Evolutionary conservation across 352 stramenopile species (phyloP).

Genomic region (Phytophthora pistaciae): DNA sequence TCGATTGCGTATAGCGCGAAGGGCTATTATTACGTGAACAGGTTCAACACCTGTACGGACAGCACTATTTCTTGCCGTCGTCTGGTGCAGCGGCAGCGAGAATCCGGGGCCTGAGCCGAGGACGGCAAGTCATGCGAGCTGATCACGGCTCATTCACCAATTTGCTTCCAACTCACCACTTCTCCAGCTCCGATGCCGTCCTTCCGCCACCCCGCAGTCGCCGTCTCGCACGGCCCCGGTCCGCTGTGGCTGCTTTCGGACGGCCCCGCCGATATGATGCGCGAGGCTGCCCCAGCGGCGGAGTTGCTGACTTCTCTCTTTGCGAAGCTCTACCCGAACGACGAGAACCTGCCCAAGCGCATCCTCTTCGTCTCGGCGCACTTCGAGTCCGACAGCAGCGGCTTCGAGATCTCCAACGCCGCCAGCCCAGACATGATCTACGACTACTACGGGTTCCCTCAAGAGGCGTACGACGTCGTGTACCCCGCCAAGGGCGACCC

Average conservation of each 20-base stretch:
- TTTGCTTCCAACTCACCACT: background rate
- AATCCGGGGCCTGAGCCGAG: background rate
- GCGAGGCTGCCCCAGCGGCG: background rate
- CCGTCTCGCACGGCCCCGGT: conserved; percentile 5
- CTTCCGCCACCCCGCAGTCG: conserved; percentile 5
- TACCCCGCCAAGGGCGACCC: conserved; percentile 60
- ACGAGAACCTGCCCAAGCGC: conserved; percentile 40
- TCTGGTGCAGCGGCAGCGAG: conserved; percentile 12
- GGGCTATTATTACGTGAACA: conserved; percentile 33
- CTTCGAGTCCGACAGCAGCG: conserved; percentile 54
- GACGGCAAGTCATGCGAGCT: background rate
- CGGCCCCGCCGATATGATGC: background rate
- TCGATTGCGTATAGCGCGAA: conserved; percentile 21
- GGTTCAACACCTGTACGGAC: conserved; percentile 13
- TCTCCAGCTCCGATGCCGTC: background rate
- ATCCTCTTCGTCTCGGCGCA: conserved; percentile 89
- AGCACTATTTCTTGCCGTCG: conserved; percentile 4
- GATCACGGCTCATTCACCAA: background rate
- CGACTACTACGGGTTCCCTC: conserved; percentile 91
- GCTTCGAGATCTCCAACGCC: conserved; percentile 47
- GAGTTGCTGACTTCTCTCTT: conserved; percentile 8
- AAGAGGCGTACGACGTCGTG: conserved; percentile 78
- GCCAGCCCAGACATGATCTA: conserved; percentile 67
- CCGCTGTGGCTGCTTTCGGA: background rate
- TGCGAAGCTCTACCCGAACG: conserved; percentile 28